Conservation (phyloP, 1,284 basidiomycete species). For the Naganishia sp. region DNA sequence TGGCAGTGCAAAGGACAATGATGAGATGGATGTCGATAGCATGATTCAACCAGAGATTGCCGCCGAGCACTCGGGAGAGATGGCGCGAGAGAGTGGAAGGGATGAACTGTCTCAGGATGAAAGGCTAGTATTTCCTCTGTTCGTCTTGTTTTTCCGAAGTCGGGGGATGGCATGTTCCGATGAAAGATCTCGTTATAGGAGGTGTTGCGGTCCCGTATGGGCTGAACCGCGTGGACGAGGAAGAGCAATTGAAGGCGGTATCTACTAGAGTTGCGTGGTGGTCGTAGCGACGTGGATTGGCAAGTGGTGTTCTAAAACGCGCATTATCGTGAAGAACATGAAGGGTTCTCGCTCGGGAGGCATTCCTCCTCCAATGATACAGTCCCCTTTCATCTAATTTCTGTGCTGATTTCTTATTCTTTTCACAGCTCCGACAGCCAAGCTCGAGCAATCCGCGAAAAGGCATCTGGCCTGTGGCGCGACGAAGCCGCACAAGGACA, state of each 20-base stretch:
- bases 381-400: not conserved
- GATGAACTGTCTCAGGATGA: not conserved
- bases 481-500: not conserved
- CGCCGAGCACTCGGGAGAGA: not conserved
- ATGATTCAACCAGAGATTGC: not conserved
- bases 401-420: not conserved
- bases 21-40: conserved; percentile 15
- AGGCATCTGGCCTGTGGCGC: not conserved
- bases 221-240: not conserved
- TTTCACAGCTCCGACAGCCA: not conserved
- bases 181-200: not conserved
- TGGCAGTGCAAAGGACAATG: not conserved
- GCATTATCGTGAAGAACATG: not conserved
- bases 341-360: not conserved
- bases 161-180: too few relatives aligned
- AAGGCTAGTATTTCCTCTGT: not conserved
- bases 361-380: not conserved
- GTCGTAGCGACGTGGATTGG: too few relatives aligned
- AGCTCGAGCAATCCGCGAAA: not conserved
- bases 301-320: not conserved
- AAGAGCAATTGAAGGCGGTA: too few relatives aligned
- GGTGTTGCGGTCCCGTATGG: not conserved
- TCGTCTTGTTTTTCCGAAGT: too few relatives aligned
- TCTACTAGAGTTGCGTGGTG: too few relatives aligned
- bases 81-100: not conserved